These are phyloP conservation scores for Ogataea polymorpha DNA, from an alignment of 805 yeast genomes.

Conservation along the genomic window DNA sequence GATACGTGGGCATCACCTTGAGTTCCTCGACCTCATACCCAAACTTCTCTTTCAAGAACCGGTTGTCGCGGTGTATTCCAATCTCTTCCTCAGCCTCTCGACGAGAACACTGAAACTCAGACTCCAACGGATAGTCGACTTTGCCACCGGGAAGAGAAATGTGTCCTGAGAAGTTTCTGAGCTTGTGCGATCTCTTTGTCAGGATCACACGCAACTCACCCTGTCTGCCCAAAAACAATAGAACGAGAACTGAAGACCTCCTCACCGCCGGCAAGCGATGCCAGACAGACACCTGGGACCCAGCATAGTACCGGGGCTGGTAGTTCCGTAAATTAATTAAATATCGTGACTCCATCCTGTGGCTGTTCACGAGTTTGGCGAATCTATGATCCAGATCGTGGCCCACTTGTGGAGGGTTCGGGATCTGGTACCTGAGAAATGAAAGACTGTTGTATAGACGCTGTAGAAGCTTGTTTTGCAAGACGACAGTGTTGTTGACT, in stretches of 20 bases:
- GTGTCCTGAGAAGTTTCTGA: constrained; percentile 82
- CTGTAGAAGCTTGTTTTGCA: constrained; percentile 15
- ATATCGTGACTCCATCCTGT: constrained; percentile 34
- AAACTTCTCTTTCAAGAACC: constrained; percentile 37
- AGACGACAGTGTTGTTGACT: constrained; percentile 10
- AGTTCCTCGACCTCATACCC: constrained; percentile 62
- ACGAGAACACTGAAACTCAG: constrained; percentile 70
- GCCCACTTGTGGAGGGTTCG: constrained; percentile 21
- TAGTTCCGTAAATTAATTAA: constrained; percentile 35
- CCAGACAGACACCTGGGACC: constrained; percentile 50
- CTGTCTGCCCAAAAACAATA: constrained; percentile 65
- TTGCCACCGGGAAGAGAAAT: constrained; percentile 93
- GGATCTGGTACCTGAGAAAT: constrained; percentile 22
- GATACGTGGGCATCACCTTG: constrained; percentile 67
- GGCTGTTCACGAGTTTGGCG: constrained; percentile 18
- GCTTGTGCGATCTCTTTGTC: constrained; percentile 69
- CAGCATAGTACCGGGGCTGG: constrained; percentile 34
- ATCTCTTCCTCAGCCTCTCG: constrained; percentile 88
- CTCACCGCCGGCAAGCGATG: constrained; percentile 59
- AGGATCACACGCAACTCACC: constrained; percentile 78
- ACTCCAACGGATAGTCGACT: constrained; percentile 66
- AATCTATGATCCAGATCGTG: constrained; percentile 9
- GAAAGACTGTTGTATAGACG: constrained; percentile 17
- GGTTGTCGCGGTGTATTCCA: constrained; percentile 58
- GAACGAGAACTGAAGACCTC: constrained; percentile 75